Evolutionary conservation across 106 monocot genomes (phyloP).

Genomic region (Apostasia shenzhenica): DNA sequence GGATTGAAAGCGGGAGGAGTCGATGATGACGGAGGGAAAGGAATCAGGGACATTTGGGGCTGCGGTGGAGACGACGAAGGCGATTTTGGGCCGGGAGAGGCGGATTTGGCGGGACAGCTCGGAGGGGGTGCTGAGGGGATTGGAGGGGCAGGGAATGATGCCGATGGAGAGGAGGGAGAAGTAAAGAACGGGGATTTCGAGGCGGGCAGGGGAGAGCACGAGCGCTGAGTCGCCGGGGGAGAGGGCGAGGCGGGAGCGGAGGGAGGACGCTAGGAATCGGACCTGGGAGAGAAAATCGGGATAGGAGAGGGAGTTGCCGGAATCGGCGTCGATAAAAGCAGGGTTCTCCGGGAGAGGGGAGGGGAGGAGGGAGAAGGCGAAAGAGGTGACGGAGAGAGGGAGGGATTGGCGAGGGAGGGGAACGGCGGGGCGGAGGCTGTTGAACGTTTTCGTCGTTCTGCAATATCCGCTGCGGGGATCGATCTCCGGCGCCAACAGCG

Average conservation of each 20-base stretch:
- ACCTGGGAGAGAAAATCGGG: constrained; percentile 6
- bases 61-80: constrained; percentile 13
- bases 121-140: constrained; percentile 14
- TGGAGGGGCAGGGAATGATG: constrained; percentile 16
- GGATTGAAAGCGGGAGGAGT: constrained; percentile 5
- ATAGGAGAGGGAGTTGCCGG: constrained; percentile 20
- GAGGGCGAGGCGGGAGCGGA: background rate
- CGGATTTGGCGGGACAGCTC: constrained; percentile 16
- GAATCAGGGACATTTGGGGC: constrained; percentile 7
- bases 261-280: constrained; percentile 11
- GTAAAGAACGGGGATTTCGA: constrained; percentile 23
- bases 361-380: constrained; percentile 19
- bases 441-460: constrained; percentile 13
- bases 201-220: constrained; percentile 16
- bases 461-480: constrained; percentile 15
- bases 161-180: constrained; percentile 29
- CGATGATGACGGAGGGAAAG: constrained; percentile 8
- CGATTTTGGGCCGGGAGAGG: constrained; percentile 11
- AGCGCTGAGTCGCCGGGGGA: constrained; percentile 16
- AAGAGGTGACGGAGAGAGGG: constrained; percentile 20
- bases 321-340: constrained; percentile 19
- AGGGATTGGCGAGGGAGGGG: constrained; percentile 15
- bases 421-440: constrained; percentile 11
- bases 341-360: constrained; percentile 17
- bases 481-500: background rate